Evolutionary conservation across 139 green algal species (phyloP).

Genomic region (Dunaliella primolecta): DNA sequence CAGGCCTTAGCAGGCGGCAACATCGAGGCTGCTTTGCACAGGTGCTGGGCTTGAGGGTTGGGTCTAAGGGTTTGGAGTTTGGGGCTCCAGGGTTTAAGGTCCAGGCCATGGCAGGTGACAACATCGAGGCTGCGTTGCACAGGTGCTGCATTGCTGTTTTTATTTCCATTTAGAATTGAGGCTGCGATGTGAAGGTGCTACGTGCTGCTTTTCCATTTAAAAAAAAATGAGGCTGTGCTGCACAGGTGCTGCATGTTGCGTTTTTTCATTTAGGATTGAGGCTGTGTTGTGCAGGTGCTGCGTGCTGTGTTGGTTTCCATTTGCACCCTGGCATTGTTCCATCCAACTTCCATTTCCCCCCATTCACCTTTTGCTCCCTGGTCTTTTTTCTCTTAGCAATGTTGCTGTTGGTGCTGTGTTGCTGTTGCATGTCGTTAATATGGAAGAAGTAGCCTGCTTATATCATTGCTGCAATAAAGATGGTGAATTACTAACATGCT

Average conservation of each 20-base stretch:
- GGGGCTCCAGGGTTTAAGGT: background rate
- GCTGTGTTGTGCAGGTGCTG: no score
- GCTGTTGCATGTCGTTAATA: no score
- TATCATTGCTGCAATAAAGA: background rate
- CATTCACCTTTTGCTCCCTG: no score
- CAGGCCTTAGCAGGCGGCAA: conserved; percentile 1
- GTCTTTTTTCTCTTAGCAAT: no score
- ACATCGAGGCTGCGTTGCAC: background rate
- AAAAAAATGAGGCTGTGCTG: background rate
- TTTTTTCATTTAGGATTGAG: no score
- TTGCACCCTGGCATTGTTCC: no score
- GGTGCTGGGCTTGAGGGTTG: background rate
- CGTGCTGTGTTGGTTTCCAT: no score
- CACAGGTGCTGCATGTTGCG: no score
- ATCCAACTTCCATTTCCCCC: no score
- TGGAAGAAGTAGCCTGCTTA: background rate
- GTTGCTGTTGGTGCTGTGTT: no score
- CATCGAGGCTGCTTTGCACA: background rate
- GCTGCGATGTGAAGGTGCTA: background rate
- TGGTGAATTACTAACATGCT: no score
- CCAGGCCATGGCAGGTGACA: background rate
- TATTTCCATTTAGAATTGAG: background rate
- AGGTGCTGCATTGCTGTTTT: background rate
- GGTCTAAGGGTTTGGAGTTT: background rate
- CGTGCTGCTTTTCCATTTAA: background rate